phyloP scores from a whole-genome alignment of 768 basidiomycete genomes.

The Leccinellum rugosiceps region DNA sequence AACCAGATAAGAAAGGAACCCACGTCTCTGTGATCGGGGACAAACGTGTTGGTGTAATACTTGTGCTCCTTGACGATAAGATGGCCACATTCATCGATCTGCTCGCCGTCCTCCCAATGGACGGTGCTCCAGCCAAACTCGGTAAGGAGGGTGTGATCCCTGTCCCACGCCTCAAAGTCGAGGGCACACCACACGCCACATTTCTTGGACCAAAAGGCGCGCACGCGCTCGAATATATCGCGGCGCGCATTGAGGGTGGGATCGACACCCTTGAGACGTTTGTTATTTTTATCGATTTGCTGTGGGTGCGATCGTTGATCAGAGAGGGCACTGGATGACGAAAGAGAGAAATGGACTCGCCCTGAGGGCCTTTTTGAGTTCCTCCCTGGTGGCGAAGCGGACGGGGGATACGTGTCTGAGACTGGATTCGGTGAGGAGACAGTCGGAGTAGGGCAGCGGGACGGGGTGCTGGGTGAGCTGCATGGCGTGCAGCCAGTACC shows the following conservation, averaged over 20 bases:
- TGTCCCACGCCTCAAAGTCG: constrained; percentile 85
- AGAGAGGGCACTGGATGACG: neutral
- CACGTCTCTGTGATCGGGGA: constrained; percentile 61
- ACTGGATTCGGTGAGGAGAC: constrained; percentile 58
- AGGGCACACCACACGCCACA: constrained; percentile 72
- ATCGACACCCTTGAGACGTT: constrained; percentile 65
- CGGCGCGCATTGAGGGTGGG: constrained; percentile 54
- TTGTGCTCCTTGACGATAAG: constrained; percentile 62
- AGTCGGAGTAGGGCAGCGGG: constrained; percentile 76
- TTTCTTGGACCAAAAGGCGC: constrained; percentile 59
- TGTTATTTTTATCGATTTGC: constrained; percentile 80
- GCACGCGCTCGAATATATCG: constrained; percentile 63
- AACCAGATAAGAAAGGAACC: neutral
- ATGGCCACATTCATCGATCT: constrained; percentile 52
- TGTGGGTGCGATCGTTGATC: constrained; percentile 24
- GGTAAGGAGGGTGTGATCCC: constrained; percentile 66
- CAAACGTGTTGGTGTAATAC: constrained; percentile 59
- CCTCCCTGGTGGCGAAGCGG: constrained; percentile 49
- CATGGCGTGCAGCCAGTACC: constrained; percentile 81
- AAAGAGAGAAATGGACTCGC: constrained; percentile 29
- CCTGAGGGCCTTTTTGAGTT: constrained; percentile 59
- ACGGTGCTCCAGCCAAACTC: constrained; percentile 79
- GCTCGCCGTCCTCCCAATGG: constrained; percentile 51
- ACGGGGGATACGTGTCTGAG: constrained; percentile 59
- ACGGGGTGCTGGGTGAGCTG: constrained; percentile 59